Evolutionary conservation across 1,139 yeast species (phyloP), one percentile per base, ranked within the genome.

Genomic region (Taphrina pruni): DNA sequence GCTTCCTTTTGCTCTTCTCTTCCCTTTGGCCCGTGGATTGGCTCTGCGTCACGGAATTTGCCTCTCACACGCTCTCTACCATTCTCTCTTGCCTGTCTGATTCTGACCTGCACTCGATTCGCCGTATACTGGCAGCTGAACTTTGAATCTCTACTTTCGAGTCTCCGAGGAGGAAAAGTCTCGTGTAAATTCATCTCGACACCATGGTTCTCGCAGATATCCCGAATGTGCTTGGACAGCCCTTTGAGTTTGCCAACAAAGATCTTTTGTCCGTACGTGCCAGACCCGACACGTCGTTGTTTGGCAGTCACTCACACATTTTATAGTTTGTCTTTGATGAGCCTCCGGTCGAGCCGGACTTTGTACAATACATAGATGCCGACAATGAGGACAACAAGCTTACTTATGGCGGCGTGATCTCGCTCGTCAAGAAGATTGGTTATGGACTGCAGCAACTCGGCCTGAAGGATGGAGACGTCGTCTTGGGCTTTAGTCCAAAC

Each of bases 401-500:
- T 39, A 64, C 67, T 6, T 55, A 46, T 39, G 67, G 56, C 38
- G 52, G 48, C 43, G 39, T 57, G 35, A 32, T 35, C 43, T 55
- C 67, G 6, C 54, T 55, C 26, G 56, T 57, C 17, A 46, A 51
- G 46, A 43, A 43, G 38, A 43, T 64, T 17, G 67, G 61, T 12
- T 55, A 39, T 55, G 67, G 67, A 2, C 21, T 64, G 45, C 35
- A 51, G 36, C 56, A 54, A 17, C 46, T 43, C 12, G 67, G 67
- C 38, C 41, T 64, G 26, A 35, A 55, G 32, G 61, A 64, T 5
- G 67, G 67, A 11, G 67, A 64, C 35, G 69, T 65, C 32, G 55
- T 57, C 11, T 36, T 65, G 20, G 64, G 48, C 43, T 65, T 65
- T 38, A 45, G 58, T 11, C 69, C 64, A 32, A 71, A 65, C 57